These are phyloP conservation scores for Plantago major DNA, from an alignment of 257 asterid species.

Conservation along the genomic window DNA sequence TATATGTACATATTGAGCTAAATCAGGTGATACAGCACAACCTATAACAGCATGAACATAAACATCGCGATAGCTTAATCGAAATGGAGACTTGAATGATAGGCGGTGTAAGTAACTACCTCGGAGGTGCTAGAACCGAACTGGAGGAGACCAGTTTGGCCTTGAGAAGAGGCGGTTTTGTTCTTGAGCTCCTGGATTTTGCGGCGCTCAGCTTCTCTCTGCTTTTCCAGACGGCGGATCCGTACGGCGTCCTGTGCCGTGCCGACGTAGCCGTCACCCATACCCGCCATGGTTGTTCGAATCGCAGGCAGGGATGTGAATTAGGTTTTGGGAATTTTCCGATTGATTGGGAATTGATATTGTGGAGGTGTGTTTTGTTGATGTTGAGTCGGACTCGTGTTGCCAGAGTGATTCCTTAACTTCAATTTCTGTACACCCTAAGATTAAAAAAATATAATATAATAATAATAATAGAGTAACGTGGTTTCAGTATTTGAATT, in stretches of 20 bases:
- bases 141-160: constrained; percentile 92
- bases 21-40: too few species aligned
- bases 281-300: constrained; percentile 66
- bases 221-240: constrained; percentile 95
- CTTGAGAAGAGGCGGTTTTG: constrained; percentile 76
- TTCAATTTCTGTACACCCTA: too few species aligned
- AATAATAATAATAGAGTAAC: too few species aligned
- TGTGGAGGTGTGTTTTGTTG: too few species aligned
- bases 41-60: not conserved
- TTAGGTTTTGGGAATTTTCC: not conserved
- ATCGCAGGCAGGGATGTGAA: not conserved
- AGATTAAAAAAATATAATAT: too few species aligned
- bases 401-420: too few species aligned
- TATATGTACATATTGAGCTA: too few species aligned
- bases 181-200: constrained; percentile 93
- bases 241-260: constrained; percentile 95
- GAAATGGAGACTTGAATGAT: not conserved
- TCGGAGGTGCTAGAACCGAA: constrained; percentile 97
- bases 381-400: too few species aligned
- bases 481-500: too few species aligned
- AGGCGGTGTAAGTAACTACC: constrained; percentile 29
- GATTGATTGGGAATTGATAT: not conserved
- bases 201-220: constrained; percentile 96
- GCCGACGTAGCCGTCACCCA: constrained; percentile 99
- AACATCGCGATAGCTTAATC: not conserved